A percentile compares a stretch with the other conserved stretches of the same genome.
These are phyloP conservation scores for Symbiotaphrina buchneri DNA, from an alignment of 495 filamentous ascomycete species.

Conservation along the genomic window DNA sequence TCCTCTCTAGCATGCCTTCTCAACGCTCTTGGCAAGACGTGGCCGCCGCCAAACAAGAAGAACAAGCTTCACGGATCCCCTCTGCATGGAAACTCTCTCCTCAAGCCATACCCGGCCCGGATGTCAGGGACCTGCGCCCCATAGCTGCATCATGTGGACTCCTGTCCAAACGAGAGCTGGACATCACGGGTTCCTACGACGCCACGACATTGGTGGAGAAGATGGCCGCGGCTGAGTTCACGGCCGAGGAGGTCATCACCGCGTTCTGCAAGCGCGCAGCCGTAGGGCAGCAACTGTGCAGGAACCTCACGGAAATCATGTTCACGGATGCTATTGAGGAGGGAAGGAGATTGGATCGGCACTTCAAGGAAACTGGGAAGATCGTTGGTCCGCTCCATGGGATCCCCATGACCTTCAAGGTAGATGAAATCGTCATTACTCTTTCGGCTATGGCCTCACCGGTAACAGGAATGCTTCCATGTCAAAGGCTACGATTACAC, in stretches of 20 bases:
- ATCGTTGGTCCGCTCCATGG: conserved; percentile 14
- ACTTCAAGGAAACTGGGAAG: conserved; percentile 14
- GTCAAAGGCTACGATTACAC: conserved; percentile 39
- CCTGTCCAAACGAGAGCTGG: neutral
- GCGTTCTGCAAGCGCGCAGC: conserved; percentile 16
- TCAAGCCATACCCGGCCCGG: too few relatives aligned
- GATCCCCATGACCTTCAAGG: conserved; percentile 20
- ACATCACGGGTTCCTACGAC: neutral
- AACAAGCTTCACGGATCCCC: conserved; percentile 13
- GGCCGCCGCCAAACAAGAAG: conserved; percentile 13
- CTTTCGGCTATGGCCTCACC: too few relatives aligned
- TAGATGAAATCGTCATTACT: too few relatives aligned
- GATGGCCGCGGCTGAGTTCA: neutral
- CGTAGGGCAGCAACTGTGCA: conserved; percentile 5
- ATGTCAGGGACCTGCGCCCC: conserved; percentile 4
- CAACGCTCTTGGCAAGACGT: conserved; percentile 14
- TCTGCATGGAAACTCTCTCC: conserved; percentile 1
- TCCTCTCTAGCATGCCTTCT: too few relatives aligned
- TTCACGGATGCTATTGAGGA: conserved; percentile 13
- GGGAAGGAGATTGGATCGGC: conserved; percentile 12
- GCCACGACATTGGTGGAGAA: neutral
- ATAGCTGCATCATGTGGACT: conserved; percentile 4
- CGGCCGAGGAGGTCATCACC: neutral
- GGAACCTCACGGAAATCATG: conserved; percentile 15
- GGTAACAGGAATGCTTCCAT: conserved; percentile 48